Base-by-base conservation (phyloP, 2,329 filamentous ascomycete genomes). In the Epichloe uncinata region DNA sequence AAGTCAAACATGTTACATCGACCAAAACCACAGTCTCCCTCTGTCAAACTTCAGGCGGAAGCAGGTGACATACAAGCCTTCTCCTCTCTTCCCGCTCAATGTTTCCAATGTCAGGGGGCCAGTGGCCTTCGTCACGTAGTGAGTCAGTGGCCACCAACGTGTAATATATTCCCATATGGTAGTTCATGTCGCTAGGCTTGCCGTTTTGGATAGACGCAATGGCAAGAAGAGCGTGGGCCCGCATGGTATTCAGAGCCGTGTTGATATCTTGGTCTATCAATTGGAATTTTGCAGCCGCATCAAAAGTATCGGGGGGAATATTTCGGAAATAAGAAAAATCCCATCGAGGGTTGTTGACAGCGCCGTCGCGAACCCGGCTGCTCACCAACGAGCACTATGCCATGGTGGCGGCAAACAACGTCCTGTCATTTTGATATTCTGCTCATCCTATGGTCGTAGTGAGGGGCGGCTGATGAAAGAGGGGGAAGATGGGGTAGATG, bases 1-100 rank as follows among this genome's bases (percentile, higher is more conserved):
- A 80, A 67, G 50, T 80, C 77, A 2, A 79, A 61, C 8, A 72
- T 75, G 56, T 79, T n/a, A 80, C 50, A 75, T 76, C 37, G 74
- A 74, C 77, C 77, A 80, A 55, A 72, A 73, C 68, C 73, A 52
- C n/a, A 38, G 12, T 26, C 35, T 16, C 4, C 6, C 38, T 11
- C 22, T 5, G 12, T 8, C 3, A 30, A 37, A 45, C 7, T 22
- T 13, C 13, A 7, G 18, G 16, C 8, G 5, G 11, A 43, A 22
- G 12, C n/a, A 16, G 35, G 15, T 20, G 16, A 47, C 62, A 50
- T 61, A 74, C 73, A 54, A 75, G 55, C 54, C 73, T 64, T 38
- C 59, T 52, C 18, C 73, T 63, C 58, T 74, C 70, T 56, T 78
- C 73, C 15, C 58, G 62, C 55, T 77, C 74, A 7, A 74, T 63